phyloP scores from a whole-genome alignment of 2,329 filamentous ascomycete genomes.

The Ambrosiella xylebori region DNA sequence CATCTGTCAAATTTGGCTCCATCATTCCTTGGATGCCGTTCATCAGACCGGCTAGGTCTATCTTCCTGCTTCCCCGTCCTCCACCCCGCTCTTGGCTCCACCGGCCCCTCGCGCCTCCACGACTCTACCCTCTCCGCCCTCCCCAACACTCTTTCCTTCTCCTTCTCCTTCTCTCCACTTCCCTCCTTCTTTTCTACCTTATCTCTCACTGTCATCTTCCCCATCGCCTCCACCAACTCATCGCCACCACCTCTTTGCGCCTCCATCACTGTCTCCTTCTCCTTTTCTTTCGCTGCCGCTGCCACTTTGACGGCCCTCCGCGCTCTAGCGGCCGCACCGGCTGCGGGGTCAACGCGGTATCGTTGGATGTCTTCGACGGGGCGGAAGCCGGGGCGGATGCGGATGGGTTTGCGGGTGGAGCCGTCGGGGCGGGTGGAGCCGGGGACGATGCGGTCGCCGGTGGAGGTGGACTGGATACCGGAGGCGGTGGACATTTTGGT shows the following conservation, averaged over 20 bases:
- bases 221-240: not conserved
- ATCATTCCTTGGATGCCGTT: not conserved
- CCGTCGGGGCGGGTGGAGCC: slow-evolving; percentile 76
- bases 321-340: slow-evolving; percentile 38
- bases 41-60: not conserved
- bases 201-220: not conserved
- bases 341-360: slow-evolving; percentile 84
- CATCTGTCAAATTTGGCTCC: not conserved
- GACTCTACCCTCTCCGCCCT: not conserved
- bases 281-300: not conserved
- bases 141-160: not conserved
- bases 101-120: not conserved
- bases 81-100: not conserved
- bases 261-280: not conserved
- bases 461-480: slow-evolving; percentile 60
- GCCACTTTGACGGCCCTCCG: not conserved
- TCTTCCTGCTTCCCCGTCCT: not conserved
- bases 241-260: not conserved
- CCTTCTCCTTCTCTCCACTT: not conserved
- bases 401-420: slow-evolving; percentile 82
- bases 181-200: not conserved
- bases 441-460: slow-evolving; percentile 77
- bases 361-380: slow-evolving; percentile 91
- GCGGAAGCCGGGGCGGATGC: slow-evolving; percentile 79
- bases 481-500: slow-evolving; percentile 19